Evolutionary conservation across 1,139 yeast genomes (phyloP), one percentile per base, ranked within the genome.

Genomic region (Suhomyces atakaporum): DNA sequence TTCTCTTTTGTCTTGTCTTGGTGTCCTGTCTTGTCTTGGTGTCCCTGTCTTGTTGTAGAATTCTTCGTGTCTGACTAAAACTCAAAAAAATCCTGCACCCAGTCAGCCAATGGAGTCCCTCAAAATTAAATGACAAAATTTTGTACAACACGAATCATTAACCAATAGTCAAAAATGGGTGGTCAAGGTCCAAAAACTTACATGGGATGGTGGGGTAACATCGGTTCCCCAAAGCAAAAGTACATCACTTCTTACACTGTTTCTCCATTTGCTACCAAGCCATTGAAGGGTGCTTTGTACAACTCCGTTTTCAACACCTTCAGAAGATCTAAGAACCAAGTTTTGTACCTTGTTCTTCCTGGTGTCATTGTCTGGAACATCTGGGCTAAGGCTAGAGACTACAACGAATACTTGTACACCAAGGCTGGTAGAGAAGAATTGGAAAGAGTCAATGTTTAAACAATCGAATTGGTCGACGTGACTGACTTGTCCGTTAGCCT

Each of bases 121-220:
- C 40, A 36, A 39, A 39, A 29, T 29, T 39, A 31, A 36, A 33
- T 26, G 33, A 36, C 35, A 37, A 34, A 40, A 44, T 35, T 28
- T 20, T 13, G 29, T 12, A 20, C 28, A 28, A 21, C 16, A 20
- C 27, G 20, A 18, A 32, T 28, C 15, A 27, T 21, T 27, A 30
- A 22, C 36, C 25, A 22, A 32, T 24, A 22, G 38, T 30, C 36
- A 21, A 32, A 26, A 55, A 81, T 81, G 88, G 84, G 85, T 62
- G 83, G 84, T 68, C 80, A 81, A 63, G 79, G 80, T 56, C 83
- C 84, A 60, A 80, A 79, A 58, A 63, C 90, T 58, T 89, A 85
- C 62, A 81, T 86, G 90, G 97, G 97, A 58, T 89, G 96, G 96
- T 89, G 97, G 97, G 97, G 97, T 61, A 64, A 73, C 71, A 65